phyloP scores from a whole-genome alignment of 1,284 basidiomycete species.

The Trametes hirsuta region DNA sequence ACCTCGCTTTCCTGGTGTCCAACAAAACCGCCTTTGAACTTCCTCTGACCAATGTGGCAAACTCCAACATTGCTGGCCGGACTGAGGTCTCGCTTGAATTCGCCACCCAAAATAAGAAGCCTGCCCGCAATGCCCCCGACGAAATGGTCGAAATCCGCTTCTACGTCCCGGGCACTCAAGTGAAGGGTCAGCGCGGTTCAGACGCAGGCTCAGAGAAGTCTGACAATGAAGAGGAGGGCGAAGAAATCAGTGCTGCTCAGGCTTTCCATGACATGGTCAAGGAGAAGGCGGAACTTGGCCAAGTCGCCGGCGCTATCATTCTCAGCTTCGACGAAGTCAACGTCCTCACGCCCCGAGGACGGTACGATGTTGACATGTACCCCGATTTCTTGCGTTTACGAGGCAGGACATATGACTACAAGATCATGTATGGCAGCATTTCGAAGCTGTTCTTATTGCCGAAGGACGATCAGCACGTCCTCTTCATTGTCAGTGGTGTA shows the following conservation, averaged over 20 bases:
- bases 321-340: slow-evolving; percentile 96
- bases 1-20: slow-evolving; percentile 89
- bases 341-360: slow-evolving; percentile 95
- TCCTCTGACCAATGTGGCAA: slow-evolving; percentile 86
- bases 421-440: slow-evolving; percentile 92
- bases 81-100: slow-evolving; percentile 99
- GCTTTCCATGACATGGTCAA: slow-evolving; percentile 97
- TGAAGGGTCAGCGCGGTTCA: slow-evolving; percentile 65
- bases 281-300: slow-evolving; percentile 95
- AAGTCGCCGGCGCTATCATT: slow-evolving; percentile 90
- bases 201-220: slow-evolving; percentile 78
- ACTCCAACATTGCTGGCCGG: slow-evolving; percentile 97
- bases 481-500: slow-evolving; percentile 79
- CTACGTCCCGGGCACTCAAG: slow-evolving; percentile 88
- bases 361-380: slow-evolving; percentile 99
- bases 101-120: slow-evolving; percentile 58
- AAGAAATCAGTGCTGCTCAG: slow-evolving; percentile 89
- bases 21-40: slow-evolving; percentile 93
- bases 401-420: slow-evolving; percentile 99
- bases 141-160: slow-evolving; percentile 97
- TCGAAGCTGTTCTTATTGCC: slow-evolving; percentile 92
- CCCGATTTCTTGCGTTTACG: slow-evolving; percentile 91
- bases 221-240: slow-evolving; percentile 63
- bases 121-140: slow-evolving; percentile 60
- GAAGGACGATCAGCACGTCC: slow-evolving; percentile 95